Conservation (phyloP, 306 rosid genomes). For the Psophocarpus tetragonolobus region DNA sequence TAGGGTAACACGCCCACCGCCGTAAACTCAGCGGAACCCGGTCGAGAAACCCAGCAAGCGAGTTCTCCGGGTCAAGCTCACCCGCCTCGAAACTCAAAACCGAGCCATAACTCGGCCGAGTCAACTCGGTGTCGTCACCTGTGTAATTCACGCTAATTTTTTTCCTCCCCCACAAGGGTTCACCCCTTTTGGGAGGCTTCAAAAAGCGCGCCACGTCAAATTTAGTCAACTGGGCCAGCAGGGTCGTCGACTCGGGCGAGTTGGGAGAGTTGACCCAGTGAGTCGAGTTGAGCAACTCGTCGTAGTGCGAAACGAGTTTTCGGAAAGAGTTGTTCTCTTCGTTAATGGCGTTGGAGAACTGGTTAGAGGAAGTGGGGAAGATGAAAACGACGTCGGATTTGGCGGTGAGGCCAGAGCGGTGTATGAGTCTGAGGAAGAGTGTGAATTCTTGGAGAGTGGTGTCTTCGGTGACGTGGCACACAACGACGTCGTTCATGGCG, state of each 20-base stretch:
- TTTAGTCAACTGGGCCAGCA: no score
- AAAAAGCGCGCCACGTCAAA: constrained; percentile 55
- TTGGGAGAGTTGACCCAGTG: background rate
- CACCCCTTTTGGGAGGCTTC: constrained; percentile 35
- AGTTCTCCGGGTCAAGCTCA: constrained; percentile 88
- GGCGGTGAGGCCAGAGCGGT: constrained; percentile 68
- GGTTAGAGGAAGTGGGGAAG: constrained; percentile 39
- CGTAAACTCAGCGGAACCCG: constrained; percentile 61
- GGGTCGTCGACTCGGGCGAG: background rate
- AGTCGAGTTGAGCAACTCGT: constrained; percentile 35
- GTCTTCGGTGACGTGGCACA: constrained; percentile 64
- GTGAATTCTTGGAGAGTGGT: constrained; percentile 48
- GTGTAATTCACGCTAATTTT: background rate
- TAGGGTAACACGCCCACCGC: constrained; percentile 89
- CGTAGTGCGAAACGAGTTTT: constrained; percentile 38
- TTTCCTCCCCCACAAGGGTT: constrained; percentile 66
- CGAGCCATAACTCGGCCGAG: constrained; percentile 68
- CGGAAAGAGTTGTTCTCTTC: constrained; percentile 62
- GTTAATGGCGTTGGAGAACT: background rate
- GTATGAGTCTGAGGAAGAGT: constrained; percentile 62
- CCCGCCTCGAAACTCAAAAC: constrained; percentile 66
- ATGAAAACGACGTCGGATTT: constrained; percentile 67
- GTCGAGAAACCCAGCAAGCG: constrained; percentile 75
- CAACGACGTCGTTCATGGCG: constrained; percentile 68
- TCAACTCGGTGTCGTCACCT: background rate